Percentiles rank a stretch among this genome's conserved stretches.
Evolutionary conservation across 1,284 basidiomycete species (phyloP).

Genomic region (Moniliophthora roreri): DNA sequence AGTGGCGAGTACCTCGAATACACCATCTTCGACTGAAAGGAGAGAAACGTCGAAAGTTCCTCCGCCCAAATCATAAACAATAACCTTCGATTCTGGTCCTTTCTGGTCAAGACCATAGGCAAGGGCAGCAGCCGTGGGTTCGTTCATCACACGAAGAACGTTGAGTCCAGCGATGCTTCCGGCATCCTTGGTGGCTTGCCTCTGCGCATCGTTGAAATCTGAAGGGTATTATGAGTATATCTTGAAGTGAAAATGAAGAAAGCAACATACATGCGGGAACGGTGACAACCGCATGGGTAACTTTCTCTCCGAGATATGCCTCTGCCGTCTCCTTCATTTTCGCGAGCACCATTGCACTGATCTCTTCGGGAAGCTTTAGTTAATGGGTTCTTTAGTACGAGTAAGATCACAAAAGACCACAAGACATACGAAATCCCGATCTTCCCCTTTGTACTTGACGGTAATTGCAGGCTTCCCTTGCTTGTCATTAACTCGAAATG

Average conservation of each 20-base stretch:
- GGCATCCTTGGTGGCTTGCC: conserved; percentile 95
- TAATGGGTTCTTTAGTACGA: conserved; percentile 13
- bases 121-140: conserved; percentile 93
- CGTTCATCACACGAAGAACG: conserved; percentile 96
- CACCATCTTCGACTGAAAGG: conserved; percentile 96
- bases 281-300: conserved; percentile 91
- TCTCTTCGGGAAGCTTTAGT: conserved; percentile 85
- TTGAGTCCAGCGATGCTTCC: conserved; percentile 89
- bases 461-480: conserved; percentile 72
- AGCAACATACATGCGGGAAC: conserved; percentile 70
- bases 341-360: conserved; percentile 95
- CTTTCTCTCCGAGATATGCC: conserved; percentile 86
- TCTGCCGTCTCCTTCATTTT: conserved; percentile 99
- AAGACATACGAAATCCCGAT: conserved; percentile 61
- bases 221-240: background rate
- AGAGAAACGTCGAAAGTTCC: conserved; percentile 99
- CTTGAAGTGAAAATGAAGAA: background rate
- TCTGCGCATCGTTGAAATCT: conserved; percentile 96
- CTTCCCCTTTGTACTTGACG: conserved; percentile 73
- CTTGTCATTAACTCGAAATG: conserved; percentile 66
- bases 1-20: conserved; percentile 99
- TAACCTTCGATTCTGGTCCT: conserved; percentile 85
- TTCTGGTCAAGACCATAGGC: conserved; percentile 95
- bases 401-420: background rate
- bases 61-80: conserved; percentile 98